Evolutionary conservation across 1,139 yeast genomes (phyloP).

Genomic region (Meyerozyma sp.): DNA sequence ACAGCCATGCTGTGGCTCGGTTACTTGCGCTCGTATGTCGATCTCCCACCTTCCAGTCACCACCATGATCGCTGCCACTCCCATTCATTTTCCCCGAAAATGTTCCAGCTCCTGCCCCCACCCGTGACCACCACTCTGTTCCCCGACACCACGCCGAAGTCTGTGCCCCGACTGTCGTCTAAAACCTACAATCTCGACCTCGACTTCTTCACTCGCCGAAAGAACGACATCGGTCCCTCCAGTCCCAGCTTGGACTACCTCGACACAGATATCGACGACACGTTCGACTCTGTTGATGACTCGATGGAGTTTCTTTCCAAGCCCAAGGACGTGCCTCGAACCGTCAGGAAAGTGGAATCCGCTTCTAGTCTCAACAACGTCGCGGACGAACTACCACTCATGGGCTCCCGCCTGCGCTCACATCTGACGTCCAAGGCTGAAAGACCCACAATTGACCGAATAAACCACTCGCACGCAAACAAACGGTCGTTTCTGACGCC

Average conservation of each 20-base stretch:
- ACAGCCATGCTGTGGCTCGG: background rate
- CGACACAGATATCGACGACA: background rate
- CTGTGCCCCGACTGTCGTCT: background rate
- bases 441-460: background rate
- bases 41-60: background rate
- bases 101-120: background rate
- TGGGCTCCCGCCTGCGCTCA: background rate
- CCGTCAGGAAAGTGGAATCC: background rate
- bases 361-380: background rate
- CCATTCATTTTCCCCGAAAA: background rate
- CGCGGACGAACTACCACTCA: background rate
- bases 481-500: background rate
- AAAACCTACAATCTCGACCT: conserved; percentile 1
- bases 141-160: background rate
- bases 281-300: background rate
- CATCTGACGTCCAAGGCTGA: background rate
- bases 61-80: background rate
- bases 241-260: background rate
- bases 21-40: background rate
- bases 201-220: background rate
- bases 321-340: background rate
- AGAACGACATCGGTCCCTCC: background rate
- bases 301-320: background rate
- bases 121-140: background rate
- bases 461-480: background rate